Conservation (phyloP, 1,284 basidiomycete species). For the Lentinula novae-zelandiae region DNA sequence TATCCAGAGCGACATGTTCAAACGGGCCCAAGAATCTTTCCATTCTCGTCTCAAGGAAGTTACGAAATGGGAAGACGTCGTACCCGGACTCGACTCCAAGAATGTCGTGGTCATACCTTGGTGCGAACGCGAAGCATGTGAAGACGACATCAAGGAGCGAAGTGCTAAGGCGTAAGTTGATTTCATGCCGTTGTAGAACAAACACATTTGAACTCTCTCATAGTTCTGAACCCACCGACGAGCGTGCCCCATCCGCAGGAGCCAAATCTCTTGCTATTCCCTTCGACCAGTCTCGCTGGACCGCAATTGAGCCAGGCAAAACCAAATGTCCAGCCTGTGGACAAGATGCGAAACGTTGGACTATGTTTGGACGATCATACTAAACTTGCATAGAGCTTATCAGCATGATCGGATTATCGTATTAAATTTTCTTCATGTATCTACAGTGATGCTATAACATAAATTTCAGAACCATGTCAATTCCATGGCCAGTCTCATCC, state of each 20-base stretch:
- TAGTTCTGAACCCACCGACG: slow-evolving; percentile 84
- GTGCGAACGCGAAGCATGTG: slow-evolving; percentile 93
- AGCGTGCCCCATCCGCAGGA: slow-evolving; percentile 95
- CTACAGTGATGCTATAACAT: neutral
- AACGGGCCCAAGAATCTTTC: slow-evolving; percentile 74
- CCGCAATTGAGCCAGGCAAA: slow-evolving; percentile 71
- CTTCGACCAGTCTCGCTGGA: slow-evolving; percentile 86
- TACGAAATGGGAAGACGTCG: slow-evolving; percentile 88
- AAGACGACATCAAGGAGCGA: slow-evolving; percentile 98
- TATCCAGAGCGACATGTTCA: slow-evolving; percentile 91
- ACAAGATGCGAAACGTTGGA: slow-evolving; percentile 87
- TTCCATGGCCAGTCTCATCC: neutral
- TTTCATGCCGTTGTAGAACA: slow-evolving; percentile 14
- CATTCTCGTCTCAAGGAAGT: slow-evolving; percentile 73
- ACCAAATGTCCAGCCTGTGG: slow-evolving; percentile 87
- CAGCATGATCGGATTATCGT: neutral
- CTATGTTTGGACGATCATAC: slow-evolving; percentile 85
- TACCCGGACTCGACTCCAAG: slow-evolving; percentile 88
- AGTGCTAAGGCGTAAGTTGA: slow-evolving; percentile 77
- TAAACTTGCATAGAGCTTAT: slow-evolving; percentile 26
- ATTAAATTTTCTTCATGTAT: neutral
- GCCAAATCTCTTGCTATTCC: slow-evolving; percentile 98
- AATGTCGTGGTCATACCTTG: slow-evolving; percentile 90
- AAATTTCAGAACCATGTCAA: neutral
- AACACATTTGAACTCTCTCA: neutral